Evolutionary conservation across 176 grass and related monocot genomes (phyloP), one percentile per base, ranked within the genome.

Genomic region (Aegilops bicornis): DNA sequence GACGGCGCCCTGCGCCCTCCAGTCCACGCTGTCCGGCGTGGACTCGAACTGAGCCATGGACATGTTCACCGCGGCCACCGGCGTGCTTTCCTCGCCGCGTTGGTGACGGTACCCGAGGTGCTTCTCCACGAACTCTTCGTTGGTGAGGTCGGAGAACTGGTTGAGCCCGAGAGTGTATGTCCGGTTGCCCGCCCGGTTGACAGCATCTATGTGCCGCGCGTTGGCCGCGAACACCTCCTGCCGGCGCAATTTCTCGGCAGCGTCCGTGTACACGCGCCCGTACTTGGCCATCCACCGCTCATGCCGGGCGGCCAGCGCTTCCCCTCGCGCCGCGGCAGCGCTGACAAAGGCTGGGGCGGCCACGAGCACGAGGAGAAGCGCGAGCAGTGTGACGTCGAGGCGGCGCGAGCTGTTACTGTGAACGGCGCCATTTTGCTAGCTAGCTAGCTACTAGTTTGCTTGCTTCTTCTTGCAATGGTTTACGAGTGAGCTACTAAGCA

Each of bases 1-100:
- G 32, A 92, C 87, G 47, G 87, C 87, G 2, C 81, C 92, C 29
- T 27, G 30, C 6, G 67, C 85, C 81, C 81, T 81, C 87, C 87
- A 89, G 65, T 92, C 87, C 85, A 89, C 69, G 61, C 72, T 76
- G 35, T 58, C 32, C 16, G 73, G 73, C 83, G 23, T 20, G 79
- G 32, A 64, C 72, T 25, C 29, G 14, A 22, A 42, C 83, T 50
- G 72, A 31, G 9, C 54, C 39, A 19, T 36, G 8, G 29, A 65
- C 72, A 24, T 3, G 37, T 15, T 22, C 24, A 1, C 11, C 37
- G 17, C 24, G 19, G 33, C 6, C 69, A 17, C 22, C 25, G 25
- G 16, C 36, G 22, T 25, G 56, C 2, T 73, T 0, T 48, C 45
- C 39, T 9, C 39, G 39, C 8, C 39, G 39, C 7, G 39, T 11